Evolutionary conservation across 2,329 filamentous ascomycete genomes (phyloP).

Genomic region (Alternaria novae-zelandiae): DNA sequence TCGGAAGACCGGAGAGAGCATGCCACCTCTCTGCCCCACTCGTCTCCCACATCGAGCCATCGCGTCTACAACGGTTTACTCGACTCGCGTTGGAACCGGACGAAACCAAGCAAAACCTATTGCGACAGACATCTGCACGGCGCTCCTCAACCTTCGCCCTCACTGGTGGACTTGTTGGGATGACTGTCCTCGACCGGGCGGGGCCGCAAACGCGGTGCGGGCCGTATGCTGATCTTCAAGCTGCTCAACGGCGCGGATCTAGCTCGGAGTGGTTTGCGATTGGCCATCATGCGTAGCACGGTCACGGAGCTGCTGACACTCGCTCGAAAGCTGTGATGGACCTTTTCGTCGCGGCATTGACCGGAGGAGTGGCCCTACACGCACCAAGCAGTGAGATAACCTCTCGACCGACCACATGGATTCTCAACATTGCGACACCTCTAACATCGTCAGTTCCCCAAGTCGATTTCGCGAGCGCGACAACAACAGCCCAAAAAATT

Average conservation of each 20-base stretch:
- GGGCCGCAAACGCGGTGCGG: neutral
- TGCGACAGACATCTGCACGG: neutral
- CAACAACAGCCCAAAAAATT: neutral
- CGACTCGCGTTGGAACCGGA: too few species aligned
- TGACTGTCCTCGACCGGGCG: neutral
- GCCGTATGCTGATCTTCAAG: neutral
- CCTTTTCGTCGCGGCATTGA: neutral
- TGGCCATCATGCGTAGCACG: neutral
- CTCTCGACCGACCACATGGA: neutral
- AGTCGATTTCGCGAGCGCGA: neutral
- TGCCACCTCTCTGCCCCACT: neutral
- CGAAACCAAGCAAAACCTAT: rapidly evolving
- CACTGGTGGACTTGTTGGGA: neutral
- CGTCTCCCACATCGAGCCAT: neutral
- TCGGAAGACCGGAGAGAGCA: neutral
- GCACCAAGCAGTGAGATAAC: neutral
- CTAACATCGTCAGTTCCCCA: neutral
- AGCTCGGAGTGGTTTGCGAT: neutral
- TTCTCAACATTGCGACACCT: neutral
- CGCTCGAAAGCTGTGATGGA: neutral
- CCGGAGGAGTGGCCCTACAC: neutral
- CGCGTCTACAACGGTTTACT: neutral
- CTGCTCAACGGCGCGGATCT: neutral
- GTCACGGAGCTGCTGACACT: neutral
- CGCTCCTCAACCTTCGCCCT: neutral